Conservation (phyloP, 805 yeast species). For the Groenewaldozyma salmanticensis region DNA sequence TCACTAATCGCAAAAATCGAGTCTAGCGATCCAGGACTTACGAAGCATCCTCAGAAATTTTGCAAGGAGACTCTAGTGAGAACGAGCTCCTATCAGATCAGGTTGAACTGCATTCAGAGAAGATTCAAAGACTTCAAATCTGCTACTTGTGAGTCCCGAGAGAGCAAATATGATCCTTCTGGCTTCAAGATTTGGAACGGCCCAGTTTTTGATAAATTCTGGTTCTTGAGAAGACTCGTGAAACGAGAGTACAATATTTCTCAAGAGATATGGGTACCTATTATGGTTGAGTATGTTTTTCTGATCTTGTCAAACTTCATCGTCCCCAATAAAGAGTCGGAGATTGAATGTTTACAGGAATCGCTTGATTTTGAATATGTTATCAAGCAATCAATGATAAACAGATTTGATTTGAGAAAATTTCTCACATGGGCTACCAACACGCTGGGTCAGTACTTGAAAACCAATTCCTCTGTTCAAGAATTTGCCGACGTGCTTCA, state of each 20-base stretch:
- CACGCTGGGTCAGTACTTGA: not conserved
- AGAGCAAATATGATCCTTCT: conserved; percentile 8
- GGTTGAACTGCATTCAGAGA: conserved; percentile 2
- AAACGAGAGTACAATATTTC: conserved; percentile 1
- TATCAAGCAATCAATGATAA: conserved; percentile 11
- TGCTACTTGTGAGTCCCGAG: conserved; percentile 10
- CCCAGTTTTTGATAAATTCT: conserved; percentile 1
- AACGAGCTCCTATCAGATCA: not conserved
- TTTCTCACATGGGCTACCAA: not conserved
- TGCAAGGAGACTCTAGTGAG: not conserved
- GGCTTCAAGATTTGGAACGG: conserved; percentile 9
- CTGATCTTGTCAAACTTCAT: conserved; percentile 5
- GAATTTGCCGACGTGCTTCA: conserved; percentile 6
- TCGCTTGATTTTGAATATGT: conserved; percentile 13
- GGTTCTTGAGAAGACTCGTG: not conserved
- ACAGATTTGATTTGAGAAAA: conserved; percentile 7
- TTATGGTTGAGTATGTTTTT: conserved; percentile 7
- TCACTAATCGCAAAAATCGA: no score
- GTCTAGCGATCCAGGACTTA: not conserved
- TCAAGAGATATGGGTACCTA: conserved; percentile 13
- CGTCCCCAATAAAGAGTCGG: conserved; percentile 4
- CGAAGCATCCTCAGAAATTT: not conserved
- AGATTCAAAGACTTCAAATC: conserved; percentile 2
- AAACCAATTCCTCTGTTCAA: conserved; percentile 5
- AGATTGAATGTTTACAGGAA: conserved; percentile 4